These are phyloP conservation scores for Endoconidiophora laricicola DNA, from an alignment of 2,329 filamentous ascomycete species.

Conservation along the genomic window DNA sequence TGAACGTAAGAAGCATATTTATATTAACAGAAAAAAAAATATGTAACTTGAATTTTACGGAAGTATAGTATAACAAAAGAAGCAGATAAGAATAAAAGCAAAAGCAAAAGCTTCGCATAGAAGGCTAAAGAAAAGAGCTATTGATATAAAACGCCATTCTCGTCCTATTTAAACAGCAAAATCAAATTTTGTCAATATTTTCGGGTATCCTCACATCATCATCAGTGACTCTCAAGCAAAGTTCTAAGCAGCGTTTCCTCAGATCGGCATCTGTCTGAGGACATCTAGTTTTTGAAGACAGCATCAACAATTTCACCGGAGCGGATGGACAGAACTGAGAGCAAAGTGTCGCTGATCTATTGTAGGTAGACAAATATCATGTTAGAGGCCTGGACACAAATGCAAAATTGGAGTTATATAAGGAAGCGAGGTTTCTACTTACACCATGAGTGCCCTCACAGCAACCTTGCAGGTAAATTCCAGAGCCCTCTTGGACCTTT, in stretches of 20 bases:
- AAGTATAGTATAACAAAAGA: neutral
- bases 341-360: conserved; percentile 62
- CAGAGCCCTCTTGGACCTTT: conserved; percentile 53
- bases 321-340: conserved; percentile 60
- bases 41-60: neutral
- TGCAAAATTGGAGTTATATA: conserved; percentile 5
- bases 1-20: no score
- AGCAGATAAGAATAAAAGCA: neutral
- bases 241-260: no score
- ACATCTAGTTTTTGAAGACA: conserved; percentile 36
- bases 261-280: no score
- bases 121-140: neutral
- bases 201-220: neutral
- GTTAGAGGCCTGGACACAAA: conserved; percentile 15
- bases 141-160: conserved; percentile 2
- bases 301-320: conserved; percentile 64
- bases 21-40: neutral
- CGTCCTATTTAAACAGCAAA: neutral
- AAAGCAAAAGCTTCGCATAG: neutral
- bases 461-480: conserved; percentile 86
- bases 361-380: neutral
- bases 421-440: conserved; percentile 26
- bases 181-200: neutral
- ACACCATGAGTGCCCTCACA: conserved; percentile 85
- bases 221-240: neutral